Evolutionary conservation across 2,329 filamentous ascomycete genomes (phyloP), one percentile per base, ranked within the genome.

Genomic region (Zymoseptoria pseudotritici): DNA sequence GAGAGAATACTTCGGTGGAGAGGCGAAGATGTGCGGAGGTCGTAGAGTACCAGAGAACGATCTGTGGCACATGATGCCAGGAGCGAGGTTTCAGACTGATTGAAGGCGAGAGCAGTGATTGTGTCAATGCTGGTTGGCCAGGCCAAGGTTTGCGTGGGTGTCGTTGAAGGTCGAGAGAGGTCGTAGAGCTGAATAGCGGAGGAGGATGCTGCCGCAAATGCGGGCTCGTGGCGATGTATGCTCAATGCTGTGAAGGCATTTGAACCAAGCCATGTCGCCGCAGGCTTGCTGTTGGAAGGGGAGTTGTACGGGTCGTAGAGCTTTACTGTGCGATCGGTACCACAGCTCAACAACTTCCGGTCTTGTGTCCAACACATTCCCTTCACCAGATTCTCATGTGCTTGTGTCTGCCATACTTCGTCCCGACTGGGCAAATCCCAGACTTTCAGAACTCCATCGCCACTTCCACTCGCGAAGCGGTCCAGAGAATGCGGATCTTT

Each of bases 351-450:
- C 13, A 97, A 80, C 72, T 91, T 93, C 71, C 87, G 84, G 68
- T 96, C 90, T 52, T 85, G 83, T 2, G 91, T 96, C 89, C 93
- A 99, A 67, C 87, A 88, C 72, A 97, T 81, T 13, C 89, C 89
- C 79, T 96, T 96, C 67, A 97, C 90, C 52, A 97, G 87, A 67
- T 96, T 96, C 68, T 96, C 90, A 73, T 99, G 95, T 22, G 91
- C 93, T 64, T 88, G 85, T 2, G 83, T 83, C 68, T 89, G 82
- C 87, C 89, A 93, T 54, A 87, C 81, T 72, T 94, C 88, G 26
- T 88, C 85, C 59, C 84, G 80, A 63, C 81, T 87, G 8, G 86
- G 83, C 67, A 94, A 78, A 75, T 95, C 88, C 91, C 91, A 96
- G 36, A 94, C 88, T 76, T 99, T 99, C 60, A 99, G 84, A 9